Base-by-base conservation (phyloP, 495 filamentous ascomycete species). In the Penicillium pulvis region DNA sequence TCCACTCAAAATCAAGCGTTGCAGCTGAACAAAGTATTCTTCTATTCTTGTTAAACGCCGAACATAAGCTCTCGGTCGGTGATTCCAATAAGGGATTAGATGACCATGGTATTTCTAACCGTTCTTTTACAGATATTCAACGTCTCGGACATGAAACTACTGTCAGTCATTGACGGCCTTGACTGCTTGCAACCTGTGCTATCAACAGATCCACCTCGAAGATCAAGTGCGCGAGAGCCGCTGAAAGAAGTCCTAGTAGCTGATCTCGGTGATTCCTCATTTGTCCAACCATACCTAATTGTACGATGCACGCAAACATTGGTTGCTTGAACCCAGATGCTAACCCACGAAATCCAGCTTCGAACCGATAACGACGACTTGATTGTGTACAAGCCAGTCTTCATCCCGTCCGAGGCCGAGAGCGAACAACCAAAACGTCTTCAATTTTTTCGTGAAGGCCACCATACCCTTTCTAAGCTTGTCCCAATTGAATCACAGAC, bases 311-410 rank as follows among this genome's bases (percentile, higher is more conserved):
- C 30, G 6, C 42, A 16, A 33, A 16, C 41, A 23, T n/a, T 43
- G 41, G 5, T 17, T 11, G 5, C 56, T n/a, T 19, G 53, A 10
- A 19, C 41, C 14, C 46, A 57, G 39, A 60, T 36, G 20, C 52
- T 58, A 48, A 59, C 59, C 31, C 9, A 57, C 47, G 39, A 17
- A 50, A 60, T 51, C 39, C 63, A 93, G 90, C 75, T 91, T 43
- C 90, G 93, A 30, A 88, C 90, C 43, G 80, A 81, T 11, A 87
- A 83, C 58, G 87, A 96, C 56, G 93, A 98, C 64, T 71, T 97
- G 5, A 85, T 86, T n/a, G 79, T 97, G 46, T 98, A 98, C 67
- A 85, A 90, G 67, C 91, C 93, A 0, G 92, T 87, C 68, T 77
- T 81, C 57, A 71, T 71, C 11, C 33, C 41, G 11, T 57, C 72